These are phyloP conservation scores for Skeletonema tropicum DNA, from an alignment of 108 stramenopile species.

Conservation along the genomic window DNA sequence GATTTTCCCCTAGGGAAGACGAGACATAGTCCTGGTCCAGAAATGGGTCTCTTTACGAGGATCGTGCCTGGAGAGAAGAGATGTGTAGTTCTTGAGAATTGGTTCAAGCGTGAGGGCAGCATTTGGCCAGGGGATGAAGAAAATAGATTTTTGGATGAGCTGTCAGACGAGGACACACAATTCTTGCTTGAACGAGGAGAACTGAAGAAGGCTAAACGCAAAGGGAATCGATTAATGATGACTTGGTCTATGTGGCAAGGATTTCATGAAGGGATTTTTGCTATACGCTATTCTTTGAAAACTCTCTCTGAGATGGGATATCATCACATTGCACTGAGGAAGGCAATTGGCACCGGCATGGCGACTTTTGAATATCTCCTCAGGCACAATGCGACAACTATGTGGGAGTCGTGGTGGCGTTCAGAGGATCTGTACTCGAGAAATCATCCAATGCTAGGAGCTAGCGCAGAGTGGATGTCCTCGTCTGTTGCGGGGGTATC, in stretches of 20 bases:
- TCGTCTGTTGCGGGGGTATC: slow-evolving; percentile 44
- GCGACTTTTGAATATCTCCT: slow-evolving; percentile 50
- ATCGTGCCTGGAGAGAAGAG: slow-evolving; percentile 47
- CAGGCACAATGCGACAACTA: slow-evolving; percentile 54
- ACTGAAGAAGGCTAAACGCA: background rate
- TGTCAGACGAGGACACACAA: slow-evolving; percentile 6
- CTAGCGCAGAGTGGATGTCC: too few relatives aligned
- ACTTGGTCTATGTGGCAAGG: slow-evolving; percentile 32
- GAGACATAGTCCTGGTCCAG: slow-evolving; percentile 21
- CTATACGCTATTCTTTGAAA: slow-evolving; percentile 32
- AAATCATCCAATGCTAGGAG: too few relatives aligned
- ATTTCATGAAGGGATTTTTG: slow-evolving; percentile 43
- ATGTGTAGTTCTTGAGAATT: slow-evolving; percentile 41
- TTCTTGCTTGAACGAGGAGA: background rate
- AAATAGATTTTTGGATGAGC: slow-evolving; percentile 22
- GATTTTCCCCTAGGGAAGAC: slow-evolving; percentile 8
- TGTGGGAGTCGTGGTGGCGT: slow-evolving; percentile 62
- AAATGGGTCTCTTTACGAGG: slow-evolving; percentile 35
- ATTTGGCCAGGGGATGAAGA: slow-evolving; percentile 29
- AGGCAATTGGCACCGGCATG: slow-evolving; percentile 25
- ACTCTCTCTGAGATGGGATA: slow-evolving; percentile 38
- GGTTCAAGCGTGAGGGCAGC: slow-evolving; percentile 25
- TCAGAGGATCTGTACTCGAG: too few relatives aligned
- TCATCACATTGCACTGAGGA: slow-evolving; percentile 38
- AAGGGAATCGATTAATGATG: background rate